Conservation (phyloP, 2,329 filamentous ascomycete species). For the Camillea tinctor region DNA sequence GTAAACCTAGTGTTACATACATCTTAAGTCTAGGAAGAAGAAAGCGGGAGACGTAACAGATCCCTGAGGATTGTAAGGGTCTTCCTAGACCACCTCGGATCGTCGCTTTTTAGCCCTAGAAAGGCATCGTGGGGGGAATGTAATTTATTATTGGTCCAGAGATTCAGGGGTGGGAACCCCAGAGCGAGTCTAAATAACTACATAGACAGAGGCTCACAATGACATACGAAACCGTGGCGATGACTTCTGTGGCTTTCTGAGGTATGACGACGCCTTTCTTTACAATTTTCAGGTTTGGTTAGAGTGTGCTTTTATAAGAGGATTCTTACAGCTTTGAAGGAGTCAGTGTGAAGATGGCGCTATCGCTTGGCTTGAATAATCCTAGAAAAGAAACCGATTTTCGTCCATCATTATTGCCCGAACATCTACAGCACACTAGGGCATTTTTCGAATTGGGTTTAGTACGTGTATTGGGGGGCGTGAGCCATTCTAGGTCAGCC, state of each 20-base stretch:
- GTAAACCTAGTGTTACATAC: too few relatives aligned
- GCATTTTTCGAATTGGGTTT: not conserved
- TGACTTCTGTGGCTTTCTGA: not conserved
- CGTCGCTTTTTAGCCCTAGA: not conserved
- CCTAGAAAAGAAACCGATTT: not conserved
- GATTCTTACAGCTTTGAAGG: not conserved
- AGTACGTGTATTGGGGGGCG: not conserved
- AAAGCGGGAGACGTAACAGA: not conserved
- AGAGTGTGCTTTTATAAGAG: not conserved
- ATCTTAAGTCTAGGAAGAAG: too few relatives aligned
- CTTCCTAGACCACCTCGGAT: not conserved
- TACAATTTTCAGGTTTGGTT: not conserved
- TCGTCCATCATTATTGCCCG: not conserved
- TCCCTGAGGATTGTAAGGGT: not conserved
- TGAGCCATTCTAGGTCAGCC: not conserved
- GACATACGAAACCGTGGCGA: not conserved
- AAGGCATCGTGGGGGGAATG: not conserved
- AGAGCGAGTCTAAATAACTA: not conserved
- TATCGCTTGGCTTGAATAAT: not conserved
- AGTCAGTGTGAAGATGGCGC: not conserved
- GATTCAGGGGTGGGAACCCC: not conserved
- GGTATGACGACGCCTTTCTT: not conserved
- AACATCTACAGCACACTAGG: not conserved
- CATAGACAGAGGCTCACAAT: not conserved
- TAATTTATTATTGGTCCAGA: not conserved